These are phyloP conservation scores for Chrysosporium keratinophilum DNA, from an alignment of 2,329 filamentous ascomycete genomes.

Conservation along the genomic window DNA sequence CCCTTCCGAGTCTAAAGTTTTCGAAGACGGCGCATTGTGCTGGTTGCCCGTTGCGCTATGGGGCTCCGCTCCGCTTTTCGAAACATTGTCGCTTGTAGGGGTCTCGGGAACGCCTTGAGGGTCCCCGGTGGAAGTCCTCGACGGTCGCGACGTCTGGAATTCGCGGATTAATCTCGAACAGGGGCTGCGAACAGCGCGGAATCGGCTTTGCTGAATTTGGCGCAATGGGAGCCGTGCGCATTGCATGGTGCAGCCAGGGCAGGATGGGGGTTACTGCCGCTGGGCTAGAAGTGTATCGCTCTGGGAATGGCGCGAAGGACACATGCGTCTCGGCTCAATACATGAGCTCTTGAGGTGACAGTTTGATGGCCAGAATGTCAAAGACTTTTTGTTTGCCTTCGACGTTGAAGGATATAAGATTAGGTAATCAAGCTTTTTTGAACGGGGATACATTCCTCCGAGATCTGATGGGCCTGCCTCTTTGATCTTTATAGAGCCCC, in stretches of 20 bases:
- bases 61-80: background rate
- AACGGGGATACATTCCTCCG: no score
- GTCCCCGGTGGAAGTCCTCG: background rate
- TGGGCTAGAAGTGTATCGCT: slow-evolving; percentile 10
- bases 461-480: no score
- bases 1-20: background rate
- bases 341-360: background rate
- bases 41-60: background rate
- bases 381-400: slow-evolving; percentile 2
- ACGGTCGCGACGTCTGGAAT: slow-evolving; percentile 6
- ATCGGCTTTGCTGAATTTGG: slow-evolving; percentile 14
- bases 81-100: background rate
- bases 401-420: no score
- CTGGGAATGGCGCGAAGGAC: background rate
- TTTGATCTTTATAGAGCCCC: no score
- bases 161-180: slow-evolving; percentile 13
- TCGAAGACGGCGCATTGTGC: background rate
- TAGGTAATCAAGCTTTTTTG: no score
- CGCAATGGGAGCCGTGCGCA: slow-evolving; percentile 26
- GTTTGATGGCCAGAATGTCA: background rate
- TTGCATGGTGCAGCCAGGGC: slow-evolving; percentile 27
- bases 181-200: slow-evolving; percentile 12
- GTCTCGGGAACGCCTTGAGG: background rate
- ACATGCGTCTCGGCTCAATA: slow-evolving; percentile 3
- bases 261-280: slow-evolving; percentile 14